phyloP scores from a whole-genome alignment of 345 rosid genomes.

The Chamaenerion angustifolium region DNA sequence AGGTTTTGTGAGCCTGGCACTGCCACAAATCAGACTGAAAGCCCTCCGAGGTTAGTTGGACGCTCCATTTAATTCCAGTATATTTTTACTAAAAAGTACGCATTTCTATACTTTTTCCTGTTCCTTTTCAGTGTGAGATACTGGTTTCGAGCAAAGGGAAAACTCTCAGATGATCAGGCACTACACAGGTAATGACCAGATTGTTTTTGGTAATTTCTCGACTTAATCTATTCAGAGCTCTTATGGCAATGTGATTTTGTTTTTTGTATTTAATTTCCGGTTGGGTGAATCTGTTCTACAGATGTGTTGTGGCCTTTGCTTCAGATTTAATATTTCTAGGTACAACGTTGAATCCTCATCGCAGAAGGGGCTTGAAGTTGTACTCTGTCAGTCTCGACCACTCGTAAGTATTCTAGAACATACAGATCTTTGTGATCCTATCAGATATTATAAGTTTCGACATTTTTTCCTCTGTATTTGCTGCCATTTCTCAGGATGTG shows the following conservation, averaged over 20 bases:
- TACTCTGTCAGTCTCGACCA: conserved; percentile 82
- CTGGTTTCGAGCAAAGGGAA: no score
- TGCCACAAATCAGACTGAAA: conserved; percentile 59
- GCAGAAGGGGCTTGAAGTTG: conserved; percentile 41
- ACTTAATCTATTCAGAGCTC: no score
- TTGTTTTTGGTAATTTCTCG: no score
- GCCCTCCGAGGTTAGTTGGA: conserved; percentile 61
- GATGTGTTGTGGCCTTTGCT: conserved; percentile 87
- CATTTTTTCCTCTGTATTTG: neutral
- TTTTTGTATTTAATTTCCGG: no score
- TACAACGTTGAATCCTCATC: conserved; percentile 83
- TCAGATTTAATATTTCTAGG: conserved; percentile 73
- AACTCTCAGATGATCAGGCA: no score
- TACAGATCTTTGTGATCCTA: neutral
- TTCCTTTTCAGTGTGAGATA: conserved; percentile 37
- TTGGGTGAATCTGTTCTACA: conserved; percentile 15
- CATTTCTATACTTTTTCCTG: neutral
- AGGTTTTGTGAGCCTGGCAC: conserved; percentile 75
- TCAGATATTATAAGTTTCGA: neutral
- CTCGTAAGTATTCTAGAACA: conserved; percentile 37
- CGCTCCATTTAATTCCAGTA: neutral
- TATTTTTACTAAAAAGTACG: neutral
- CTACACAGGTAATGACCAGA: no score
- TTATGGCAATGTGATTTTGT: no score
- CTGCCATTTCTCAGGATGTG: conserved; percentile 48